Percentiles rank a stretch among this genome's conserved stretches.
Conservation (phyloP, 2,329 filamentous ascomycete genomes). For the Aspergillus transmontanensis region DNA sequence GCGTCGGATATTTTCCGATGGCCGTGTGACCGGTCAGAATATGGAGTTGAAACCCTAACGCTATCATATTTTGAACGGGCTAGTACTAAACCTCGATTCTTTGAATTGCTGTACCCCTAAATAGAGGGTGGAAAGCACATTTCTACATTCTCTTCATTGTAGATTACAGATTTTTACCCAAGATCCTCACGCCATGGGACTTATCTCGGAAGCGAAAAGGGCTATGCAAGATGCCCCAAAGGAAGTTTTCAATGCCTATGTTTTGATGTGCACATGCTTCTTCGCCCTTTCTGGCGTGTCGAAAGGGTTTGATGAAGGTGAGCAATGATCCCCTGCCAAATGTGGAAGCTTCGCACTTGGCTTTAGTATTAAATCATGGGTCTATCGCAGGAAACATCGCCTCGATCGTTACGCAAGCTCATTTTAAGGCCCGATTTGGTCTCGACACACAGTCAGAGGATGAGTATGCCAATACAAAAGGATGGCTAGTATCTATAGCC, state of each 20-base stretch:
- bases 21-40: neutral
- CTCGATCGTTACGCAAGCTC: constrained; percentile 21
- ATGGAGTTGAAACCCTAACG: neutral
- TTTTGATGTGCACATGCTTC: constrained; percentile 22
- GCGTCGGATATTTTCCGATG: constrained; percentile 5
- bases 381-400: constrained; percentile 21
- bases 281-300: constrained; percentile 25
- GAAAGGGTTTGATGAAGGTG: constrained; percentile 26
- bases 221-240: constrained; percentile 22
- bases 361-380: neutral
- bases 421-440: constrained; percentile 19
- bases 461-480: constrained; percentile 24
- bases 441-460: constrained; percentile 17
- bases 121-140: neutral
- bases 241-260: constrained; percentile 24
- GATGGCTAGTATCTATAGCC: constrained; percentile 24
- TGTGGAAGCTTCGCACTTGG: neutral
- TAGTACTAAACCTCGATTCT: neutral
- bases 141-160: neutral
- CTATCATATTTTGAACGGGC: neutral
- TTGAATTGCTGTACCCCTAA: neutral
- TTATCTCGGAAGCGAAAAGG: constrained; percentile 21
- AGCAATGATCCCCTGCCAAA: neutral
- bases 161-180: neutral
- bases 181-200: constrained; percentile 17